Evolutionary conservation across 108 stramenopile genomes (phyloP), one percentile per base, ranked within the genome.

Genomic region (Aureococcus anophagefferens): DNA sequence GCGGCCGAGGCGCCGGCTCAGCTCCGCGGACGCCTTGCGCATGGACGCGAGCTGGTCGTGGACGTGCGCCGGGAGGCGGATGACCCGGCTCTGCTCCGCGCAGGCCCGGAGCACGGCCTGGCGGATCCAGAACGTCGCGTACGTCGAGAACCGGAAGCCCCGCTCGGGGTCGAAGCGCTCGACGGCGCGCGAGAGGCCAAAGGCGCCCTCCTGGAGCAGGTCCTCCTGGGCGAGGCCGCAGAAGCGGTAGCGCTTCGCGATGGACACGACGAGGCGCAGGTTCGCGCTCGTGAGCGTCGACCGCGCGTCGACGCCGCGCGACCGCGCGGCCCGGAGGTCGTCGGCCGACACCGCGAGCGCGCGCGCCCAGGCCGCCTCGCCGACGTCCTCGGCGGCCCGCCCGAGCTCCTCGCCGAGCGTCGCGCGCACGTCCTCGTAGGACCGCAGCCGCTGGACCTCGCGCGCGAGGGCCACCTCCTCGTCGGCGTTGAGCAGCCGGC

Each of bases 121-220:
- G 77, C 92, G 92, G 72, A 98, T 93, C 97, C 97, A 98, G 93
- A 92, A 98, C 28, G 93, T 90, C 33, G 95, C 94, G 74, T 98
- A 98, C n/a, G 97, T 96, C 65, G 88, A 91, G 79, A 98, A 95
- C 33, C 89, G 89, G 74, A 95, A 95, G 36, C 95, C 95, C 21
- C 83, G 71, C 70, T 89, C 89, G 15, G 95, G 95, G 76, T 98
- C 94, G 76, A 93, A 98, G 80, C 94, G 94, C 73, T 96, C 97
- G 30, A 90, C 92, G 0, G 97, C 96, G 46, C 90, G 80, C 31
- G 93, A 89, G 30, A 96, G 77, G 21, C 97, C 97, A 34, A 95
- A 63, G 28, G 93, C 92, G 37, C 97, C 97, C 76, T 98, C 95
- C 83, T 96, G 95, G 31, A 91, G 80, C 25, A 96, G 77, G 78